These are phyloP conservation scores for Cyberlindnera samutprakarnensis DNA, from an alignment of 805 yeast genomes.

Conservation along the genomic window DNA sequence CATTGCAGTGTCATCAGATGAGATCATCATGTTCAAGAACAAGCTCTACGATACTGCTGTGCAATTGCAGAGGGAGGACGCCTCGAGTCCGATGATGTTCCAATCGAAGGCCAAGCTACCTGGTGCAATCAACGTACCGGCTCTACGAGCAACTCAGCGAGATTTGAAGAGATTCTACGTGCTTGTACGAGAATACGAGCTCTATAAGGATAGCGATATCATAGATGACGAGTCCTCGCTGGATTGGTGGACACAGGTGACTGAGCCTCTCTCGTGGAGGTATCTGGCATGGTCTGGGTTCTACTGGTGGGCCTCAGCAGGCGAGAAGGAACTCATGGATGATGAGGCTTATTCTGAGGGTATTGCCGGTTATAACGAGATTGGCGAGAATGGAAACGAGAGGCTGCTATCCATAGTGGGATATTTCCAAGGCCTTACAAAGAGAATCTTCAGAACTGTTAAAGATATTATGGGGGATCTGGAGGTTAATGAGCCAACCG, in stretches of 20 bases:
- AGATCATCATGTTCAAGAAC: slow-evolving; percentile 47
- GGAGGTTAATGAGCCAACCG: slow-evolving; percentile 9
- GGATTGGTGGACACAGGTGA: slow-evolving; percentile 38
- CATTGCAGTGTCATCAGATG: slow-evolving; percentile 62
- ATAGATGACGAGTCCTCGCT: slow-evolving; percentile 8
- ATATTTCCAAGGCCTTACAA: slow-evolving; percentile 43
- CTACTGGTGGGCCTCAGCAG: slow-evolving; percentile 87
- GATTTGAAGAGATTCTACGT: slow-evolving; percentile 30
- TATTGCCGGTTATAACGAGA: slow-evolving; percentile 11
- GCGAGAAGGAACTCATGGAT: slow-evolving; percentile 40
- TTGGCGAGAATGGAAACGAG: slow-evolving; percentile 17
- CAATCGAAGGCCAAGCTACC: slow-evolving; percentile 8
- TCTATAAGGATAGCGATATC: slow-evolving; percentile 3
- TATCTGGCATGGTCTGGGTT: slow-evolving; percentile 62
- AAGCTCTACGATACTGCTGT: slow-evolving; percentile 42
- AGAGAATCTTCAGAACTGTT: slow-evolving; percentile 32
- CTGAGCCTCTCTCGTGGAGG: slow-evolving; percentile 46
- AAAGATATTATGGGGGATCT: slow-evolving; percentile 23
- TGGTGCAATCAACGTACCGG: slow-evolving; percentile 4
- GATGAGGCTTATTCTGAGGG: slow-evolving; percentile 35
- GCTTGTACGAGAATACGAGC: slow-evolving; percentile 17
- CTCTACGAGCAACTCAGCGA: slow-evolving; percentile 26
- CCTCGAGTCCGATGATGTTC: slow-evolving; percentile 4
- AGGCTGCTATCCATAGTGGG: slow-evolving; percentile 32
- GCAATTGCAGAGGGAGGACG: slow-evolving; percentile 9